Conservation (phyloP, 2,329 filamentous ascomycete species). For the Alternaria novae-zelandiae region DNA sequence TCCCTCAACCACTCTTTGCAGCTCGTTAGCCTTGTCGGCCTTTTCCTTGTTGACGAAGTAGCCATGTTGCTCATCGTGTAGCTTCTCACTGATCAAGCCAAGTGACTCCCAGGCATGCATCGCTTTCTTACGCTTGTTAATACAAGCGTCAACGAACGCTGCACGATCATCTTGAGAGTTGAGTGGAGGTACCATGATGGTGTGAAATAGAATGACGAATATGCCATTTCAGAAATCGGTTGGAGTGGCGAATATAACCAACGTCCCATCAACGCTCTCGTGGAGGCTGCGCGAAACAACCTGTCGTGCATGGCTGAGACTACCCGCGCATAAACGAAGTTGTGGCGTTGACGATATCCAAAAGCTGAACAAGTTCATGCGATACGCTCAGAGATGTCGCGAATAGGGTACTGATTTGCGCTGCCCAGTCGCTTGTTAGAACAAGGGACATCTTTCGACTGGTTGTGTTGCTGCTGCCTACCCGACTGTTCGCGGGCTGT, state of each 20-base stretch:
- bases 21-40: conserved; percentile 2
- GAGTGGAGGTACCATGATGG: conserved; percentile 4
- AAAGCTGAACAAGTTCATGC: conserved; percentile 10
- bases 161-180: conserved; percentile 6
- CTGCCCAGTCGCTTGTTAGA: conserved; percentile 7
- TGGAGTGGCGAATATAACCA: not conserved
- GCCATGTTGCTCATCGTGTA: conserved; percentile 1
- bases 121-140: conserved; percentile 5
- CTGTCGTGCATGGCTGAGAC: conserved; percentile 3
- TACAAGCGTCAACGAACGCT: conserved; percentile 15
- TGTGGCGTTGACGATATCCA: not conserved
- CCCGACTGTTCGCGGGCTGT: not conserved
- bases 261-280: not conserved
- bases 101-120: conserved; percentile 12
- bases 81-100: conserved; percentile 5
- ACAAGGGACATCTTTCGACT: not conserved
- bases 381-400: not conserved
- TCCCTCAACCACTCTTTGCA: conserved; percentile 12
- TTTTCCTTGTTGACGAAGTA: conserved; percentile 7
- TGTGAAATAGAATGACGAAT: not conserved
- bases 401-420: not conserved
- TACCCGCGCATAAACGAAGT: not conserved
- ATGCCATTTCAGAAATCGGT: not conserved
- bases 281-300: not conserved
- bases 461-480: conserved; percentile 5